Percentiles rank a stretch among this genome's conserved stretches.
phyloP scores from a whole-genome alignment of 2,329 filamentous ascomycete species.

The Epichloe brachyelytri region DNA sequence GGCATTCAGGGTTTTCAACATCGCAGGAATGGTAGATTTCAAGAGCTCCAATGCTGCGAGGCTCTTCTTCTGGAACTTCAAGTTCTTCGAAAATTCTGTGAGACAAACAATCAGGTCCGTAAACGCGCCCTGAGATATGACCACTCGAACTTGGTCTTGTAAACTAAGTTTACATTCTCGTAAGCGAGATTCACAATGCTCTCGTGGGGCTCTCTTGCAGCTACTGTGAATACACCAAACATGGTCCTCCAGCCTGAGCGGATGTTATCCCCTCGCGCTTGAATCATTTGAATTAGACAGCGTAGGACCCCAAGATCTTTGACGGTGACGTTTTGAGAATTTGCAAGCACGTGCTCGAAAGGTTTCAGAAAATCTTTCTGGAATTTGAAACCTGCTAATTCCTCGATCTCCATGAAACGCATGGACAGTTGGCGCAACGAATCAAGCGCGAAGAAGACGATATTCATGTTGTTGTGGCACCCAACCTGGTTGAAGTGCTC shows the following conservation, averaged over 20 bases:
- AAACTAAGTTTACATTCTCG: constrained; percentile 91
- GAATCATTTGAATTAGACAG: constrained; percentile 98
- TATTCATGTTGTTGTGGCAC: constrained; percentile 88
- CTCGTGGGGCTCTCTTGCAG: constrained; percentile 85
- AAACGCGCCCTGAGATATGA: constrained; percentile 93
- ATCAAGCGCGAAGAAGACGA: constrained; percentile 95
- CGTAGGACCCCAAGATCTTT: constrained; percentile 97
- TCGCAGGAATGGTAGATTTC: constrained; percentile 84
- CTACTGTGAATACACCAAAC: constrained; percentile 97
- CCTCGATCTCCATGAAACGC: constrained; percentile 97
- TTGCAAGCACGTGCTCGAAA: constrained; percentile 93
- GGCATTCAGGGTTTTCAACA: constrained; percentile 92
- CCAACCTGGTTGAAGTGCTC: constrained; percentile 98
- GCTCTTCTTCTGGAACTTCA: constrained; percentile 97
- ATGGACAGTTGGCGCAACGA: constrained; percentile 91
- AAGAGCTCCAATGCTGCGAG: constrained; percentile 89
- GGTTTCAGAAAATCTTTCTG: constrained; percentile 98
- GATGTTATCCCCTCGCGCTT: constrained; percentile 91
- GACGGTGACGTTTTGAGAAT: constrained; percentile 79
- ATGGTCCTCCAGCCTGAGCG: constrained; percentile 97
- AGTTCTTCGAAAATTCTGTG: constrained; percentile 97
- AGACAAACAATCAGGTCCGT: constrained; percentile 92
- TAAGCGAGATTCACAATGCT: constrained; percentile 93
- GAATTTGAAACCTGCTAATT: constrained; percentile 97
- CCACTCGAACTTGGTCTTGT: constrained; percentile 87